phyloP scores from a whole-genome alignment of 768 basidiomycete genomes.

The Coprinellus micaceus region DNA sequence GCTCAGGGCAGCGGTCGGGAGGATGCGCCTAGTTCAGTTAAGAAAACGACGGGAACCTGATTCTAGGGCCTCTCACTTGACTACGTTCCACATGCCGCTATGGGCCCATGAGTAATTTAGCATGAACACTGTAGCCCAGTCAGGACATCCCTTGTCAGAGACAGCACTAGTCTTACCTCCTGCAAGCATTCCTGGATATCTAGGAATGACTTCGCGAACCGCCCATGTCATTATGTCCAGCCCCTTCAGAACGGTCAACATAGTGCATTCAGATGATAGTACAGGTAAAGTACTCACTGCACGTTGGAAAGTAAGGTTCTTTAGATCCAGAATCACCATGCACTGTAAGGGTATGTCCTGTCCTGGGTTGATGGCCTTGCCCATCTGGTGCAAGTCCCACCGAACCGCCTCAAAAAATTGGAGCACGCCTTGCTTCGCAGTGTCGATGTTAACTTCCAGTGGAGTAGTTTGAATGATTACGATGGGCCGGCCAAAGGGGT shows the following conservation, averaged over 20 bases:
- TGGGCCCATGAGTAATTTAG: conserved; percentile 76
- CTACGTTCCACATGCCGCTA: conserved; percentile 61
- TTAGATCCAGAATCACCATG: conserved; percentile 63
- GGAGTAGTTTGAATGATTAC: conserved; percentile 48
- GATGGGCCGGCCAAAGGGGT: conserved; percentile 66
- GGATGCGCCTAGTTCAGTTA: conserved; percentile 43
- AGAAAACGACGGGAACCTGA: conserved; percentile 6
- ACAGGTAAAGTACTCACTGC: conserved; percentile 45
- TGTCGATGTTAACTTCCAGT: conserved; percentile 35
- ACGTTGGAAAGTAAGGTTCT: conserved; percentile 50
- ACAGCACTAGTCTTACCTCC: conserved; percentile 45
- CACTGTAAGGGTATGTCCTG: conserved; percentile 56
- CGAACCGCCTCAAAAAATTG: conserved; percentile 56
- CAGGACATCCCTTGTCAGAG: conserved; percentile 3
- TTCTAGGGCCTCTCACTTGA: conserved; percentile 45
- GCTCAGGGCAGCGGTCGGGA: conserved; percentile 57
- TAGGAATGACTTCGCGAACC: conserved; percentile 61
- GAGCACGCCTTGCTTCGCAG: conserved; percentile 40
- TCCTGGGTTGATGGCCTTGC: conserved; percentile 27
- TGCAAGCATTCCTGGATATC: conserved; percentile 73
- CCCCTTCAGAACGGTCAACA: conserved; percentile 34
- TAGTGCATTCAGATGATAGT: not conserved
- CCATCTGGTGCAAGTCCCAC: conserved; percentile 49
- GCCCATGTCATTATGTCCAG: conserved; percentile 63
- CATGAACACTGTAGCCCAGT: conserved; percentile 50